phyloP scores from a whole-genome alignment of 306 rosid species.

The Quercus robur region DNA sequence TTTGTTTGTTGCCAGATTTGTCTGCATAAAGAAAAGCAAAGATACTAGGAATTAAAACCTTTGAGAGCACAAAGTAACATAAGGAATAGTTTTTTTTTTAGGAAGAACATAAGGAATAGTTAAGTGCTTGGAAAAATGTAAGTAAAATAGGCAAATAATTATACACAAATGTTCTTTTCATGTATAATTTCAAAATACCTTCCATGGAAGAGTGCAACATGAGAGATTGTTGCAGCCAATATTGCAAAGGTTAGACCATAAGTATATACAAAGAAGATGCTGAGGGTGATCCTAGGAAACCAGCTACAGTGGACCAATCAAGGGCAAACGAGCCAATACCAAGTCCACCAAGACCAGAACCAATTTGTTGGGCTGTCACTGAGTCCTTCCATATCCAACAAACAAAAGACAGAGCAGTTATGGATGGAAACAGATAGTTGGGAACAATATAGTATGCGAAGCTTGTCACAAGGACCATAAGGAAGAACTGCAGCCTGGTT shows the following conservation, averaged over 20 bases:
- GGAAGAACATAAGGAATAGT: not conserved
- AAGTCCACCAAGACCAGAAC: conserved; percentile 67
- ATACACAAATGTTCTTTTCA: not conserved
- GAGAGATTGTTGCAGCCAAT: conserved; percentile 65
- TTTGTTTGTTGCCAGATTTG: conserved; percentile 37
- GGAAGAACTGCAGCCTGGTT: conserved; percentile 78
- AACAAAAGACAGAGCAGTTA: conserved; percentile 50
- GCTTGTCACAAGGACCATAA: conserved; percentile 47
- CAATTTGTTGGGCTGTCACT: conserved; percentile 76
- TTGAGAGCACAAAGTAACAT: not conserved
- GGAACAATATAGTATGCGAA: conserved; percentile 75
- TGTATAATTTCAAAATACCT: conserved; percentile 30
- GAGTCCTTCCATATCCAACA: conserved; percentile 80
- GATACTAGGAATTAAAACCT: not conserved
- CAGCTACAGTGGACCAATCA: conserved; percentile 78
- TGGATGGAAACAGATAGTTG: conserved; percentile 62
- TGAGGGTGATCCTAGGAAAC: conserved; percentile 75
- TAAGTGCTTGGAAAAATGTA: not conserved
- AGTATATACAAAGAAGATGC: conserved; percentile 51
- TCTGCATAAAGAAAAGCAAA: conserved; percentile 25
- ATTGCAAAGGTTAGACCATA: conserved; percentile 81
- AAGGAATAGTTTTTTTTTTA: not conserved
- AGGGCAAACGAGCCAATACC: conserved; percentile 78
- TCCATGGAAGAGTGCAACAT: conserved; percentile 85
- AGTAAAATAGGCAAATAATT: not conserved